Evolutionary conservation across 2,329 filamentous ascomycete species (phyloP).

Genomic region (Cadophora malorum): DNA sequence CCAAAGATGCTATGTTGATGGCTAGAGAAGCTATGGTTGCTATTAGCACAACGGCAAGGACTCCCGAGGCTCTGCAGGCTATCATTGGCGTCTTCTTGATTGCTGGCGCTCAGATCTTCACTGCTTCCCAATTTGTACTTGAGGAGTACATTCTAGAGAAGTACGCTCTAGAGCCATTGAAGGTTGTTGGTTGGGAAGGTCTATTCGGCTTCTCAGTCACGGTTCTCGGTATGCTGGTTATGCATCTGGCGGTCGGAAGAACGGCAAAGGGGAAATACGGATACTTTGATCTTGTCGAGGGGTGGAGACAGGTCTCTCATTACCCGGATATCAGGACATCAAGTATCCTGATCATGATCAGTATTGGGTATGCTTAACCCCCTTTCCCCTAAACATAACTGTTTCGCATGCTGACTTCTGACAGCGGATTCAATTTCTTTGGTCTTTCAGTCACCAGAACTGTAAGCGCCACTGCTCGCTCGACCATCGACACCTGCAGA

Average conservation of each 20-base stretch:
- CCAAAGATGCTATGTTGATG: conserved; percentile 47
- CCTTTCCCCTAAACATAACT: not conserved
- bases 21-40: conserved; percentile 52
- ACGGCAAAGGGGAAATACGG: conserved; percentile 77
- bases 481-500: conserved; percentile 95
- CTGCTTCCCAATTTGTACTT: conserved; percentile 92
- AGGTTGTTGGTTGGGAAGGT: conserved; percentile 96
- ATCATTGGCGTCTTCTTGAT: conserved; percentile 88
- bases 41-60: conserved; percentile 49
- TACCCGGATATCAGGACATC: conserved; percentile 75
- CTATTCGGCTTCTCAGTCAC: conserved; percentile 88
- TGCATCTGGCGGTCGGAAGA: conserved; percentile 79
- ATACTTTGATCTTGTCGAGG: conserved; percentile 90
- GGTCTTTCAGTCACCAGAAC: conserved; percentile 88
- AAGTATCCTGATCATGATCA: conserved; percentile 93
- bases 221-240: conserved; percentile 75
- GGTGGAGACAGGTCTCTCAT: conserved; percentile 78
- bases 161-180: conserved; percentile 76
- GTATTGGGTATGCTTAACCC: conserved; percentile 79
- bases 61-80: conserved; percentile 68
- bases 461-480: conserved; percentile 91
- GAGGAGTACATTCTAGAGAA: conserved; percentile 91
- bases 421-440: conserved; percentile 97
- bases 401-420: conserved; percentile 24
- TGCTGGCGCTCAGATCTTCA: conserved; percentile 94